A percentile compares a stretch with the other conserved stretches of the same genome.
Conservation (phyloP, 2,329 filamentous ascomycete species). For the Pestalotiopsis sp. region DNA sequence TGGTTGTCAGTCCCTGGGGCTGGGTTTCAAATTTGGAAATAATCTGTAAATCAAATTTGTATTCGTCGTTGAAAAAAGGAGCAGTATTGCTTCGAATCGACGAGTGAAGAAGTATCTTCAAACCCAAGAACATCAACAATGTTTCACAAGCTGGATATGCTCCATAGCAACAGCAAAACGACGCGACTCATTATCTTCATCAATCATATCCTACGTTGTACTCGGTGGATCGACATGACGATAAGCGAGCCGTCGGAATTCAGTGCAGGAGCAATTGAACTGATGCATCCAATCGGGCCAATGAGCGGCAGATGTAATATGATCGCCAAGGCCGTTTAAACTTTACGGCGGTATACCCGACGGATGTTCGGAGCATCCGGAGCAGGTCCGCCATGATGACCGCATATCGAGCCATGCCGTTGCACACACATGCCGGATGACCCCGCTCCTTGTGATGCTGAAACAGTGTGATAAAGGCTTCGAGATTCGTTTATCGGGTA, state of each 20-base stretch:
- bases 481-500: not conserved
- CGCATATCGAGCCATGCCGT: not conserved
- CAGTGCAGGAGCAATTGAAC: not conserved
- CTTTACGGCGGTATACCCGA: not conserved
- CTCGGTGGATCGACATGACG: not conserved
- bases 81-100: not conserved
- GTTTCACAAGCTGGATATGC: not conserved
- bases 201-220: not conserved
- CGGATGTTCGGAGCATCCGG: not conserved
- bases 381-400: not conserved
- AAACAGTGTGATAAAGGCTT: not conserved
- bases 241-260: not conserved
- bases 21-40: accelerated
- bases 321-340: not conserved
- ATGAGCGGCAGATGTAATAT: not conserved
- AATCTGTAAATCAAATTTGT: not conserved
- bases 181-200: not conserved
- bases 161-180: not conserved
- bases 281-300: not conserved
- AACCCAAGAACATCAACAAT: not conserved
- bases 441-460: not conserved
- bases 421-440: not conserved
- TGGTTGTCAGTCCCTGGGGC: not conserved
- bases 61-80: not conserved
- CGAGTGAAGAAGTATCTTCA: not conserved